These are phyloP conservation scores for Hypomontagnella submonticulosa DNA, from an alignment of 495 filamentous ascomycete species.

Conservation along the genomic window DNA sequence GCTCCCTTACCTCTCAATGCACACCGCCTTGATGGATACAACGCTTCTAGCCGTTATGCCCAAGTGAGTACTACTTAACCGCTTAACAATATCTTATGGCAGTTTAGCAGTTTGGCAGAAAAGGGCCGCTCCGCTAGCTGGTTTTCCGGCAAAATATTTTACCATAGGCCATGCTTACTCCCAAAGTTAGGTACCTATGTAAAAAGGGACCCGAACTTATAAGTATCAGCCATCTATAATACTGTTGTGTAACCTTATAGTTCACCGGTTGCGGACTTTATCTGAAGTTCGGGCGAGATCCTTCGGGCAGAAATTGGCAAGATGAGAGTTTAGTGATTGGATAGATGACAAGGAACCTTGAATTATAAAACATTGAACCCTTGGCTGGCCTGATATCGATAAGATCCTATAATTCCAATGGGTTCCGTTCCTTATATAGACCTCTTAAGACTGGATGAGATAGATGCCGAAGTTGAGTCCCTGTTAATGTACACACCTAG, in stretches of 20 bases:
- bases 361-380: constrained; percentile 17
- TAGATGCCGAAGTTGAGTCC: constrained; percentile 39
- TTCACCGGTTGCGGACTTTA: constrained; percentile 30
- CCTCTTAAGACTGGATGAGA: constrained; percentile 11
- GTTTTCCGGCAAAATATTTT: constrained; percentile 29
- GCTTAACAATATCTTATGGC: not conserved
- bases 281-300: not conserved
- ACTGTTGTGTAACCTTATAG: constrained; percentile 14
- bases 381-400: constrained; percentile 21
- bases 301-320: constrained; percentile 1
- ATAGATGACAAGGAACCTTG: constrained; percentile 11
- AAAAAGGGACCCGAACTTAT: no score
- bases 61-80: not conserved
- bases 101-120: not conserved
- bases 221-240: not conserved
- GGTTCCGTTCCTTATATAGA: constrained; percentile 1
- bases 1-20: not conserved
- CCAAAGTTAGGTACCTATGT: no score
- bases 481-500: constrained; percentile 23
- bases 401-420: constrained; percentile 4
- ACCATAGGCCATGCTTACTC: constrained; percentile 5
- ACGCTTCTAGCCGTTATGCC: no score
- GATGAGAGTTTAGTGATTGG: constrained; percentile 7
- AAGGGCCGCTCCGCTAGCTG: constrained; percentile 27
- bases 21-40: constrained; percentile 30